Percentiles rank a stretch among this genome's conserved stretches.
These are phyloP conservation scores for Candida glaebosa DNA, from an alignment of 805 yeast genomes.

Conservation along the genomic window DNA sequence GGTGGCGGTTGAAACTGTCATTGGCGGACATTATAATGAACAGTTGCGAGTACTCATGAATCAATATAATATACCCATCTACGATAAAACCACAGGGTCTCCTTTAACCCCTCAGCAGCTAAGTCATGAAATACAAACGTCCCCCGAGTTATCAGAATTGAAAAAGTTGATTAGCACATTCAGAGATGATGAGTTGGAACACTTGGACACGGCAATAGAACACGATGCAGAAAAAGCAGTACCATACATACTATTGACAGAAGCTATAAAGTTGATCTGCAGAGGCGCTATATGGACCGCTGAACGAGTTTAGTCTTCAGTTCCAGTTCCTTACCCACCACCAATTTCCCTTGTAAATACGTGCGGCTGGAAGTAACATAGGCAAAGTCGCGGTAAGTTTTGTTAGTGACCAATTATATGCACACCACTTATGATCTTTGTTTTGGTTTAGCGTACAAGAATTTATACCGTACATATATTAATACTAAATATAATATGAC, in stretches of 20 bases:
- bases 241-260: constrained; percentile 87
- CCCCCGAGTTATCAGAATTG: constrained; percentile 56
- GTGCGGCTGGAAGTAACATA: not conserved
- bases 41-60: constrained; percentile 77
- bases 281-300: constrained; percentile 89
- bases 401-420: not conserved
- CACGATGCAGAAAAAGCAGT: constrained; percentile 91
- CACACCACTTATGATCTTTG: not conserved
- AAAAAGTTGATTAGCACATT: constrained; percentile 66
- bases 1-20: constrained; percentile 97
- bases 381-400: not conserved
- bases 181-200: constrained; percentile 94
- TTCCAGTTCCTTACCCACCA: not conserved
- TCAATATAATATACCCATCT: constrained; percentile 51
- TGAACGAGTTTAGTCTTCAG: constrained; percentile 60
- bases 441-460: not conserved
- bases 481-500: constrained; percentile 21
- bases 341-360: not conserved
- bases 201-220: constrained; percentile 87
- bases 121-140: constrained; percentile 24
- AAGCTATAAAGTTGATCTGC: constrained; percentile 78
- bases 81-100: constrained; percentile 33
- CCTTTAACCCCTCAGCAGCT: constrained; percentile 19
- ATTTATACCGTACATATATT: not conserved
- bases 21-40: constrained; percentile 92